Evolutionary conservation across 2,329 filamentous ascomycete genomes (phyloP), one percentile per base, ranked within the genome.

Genomic region (Colletotrichum sansevieriae): DNA sequence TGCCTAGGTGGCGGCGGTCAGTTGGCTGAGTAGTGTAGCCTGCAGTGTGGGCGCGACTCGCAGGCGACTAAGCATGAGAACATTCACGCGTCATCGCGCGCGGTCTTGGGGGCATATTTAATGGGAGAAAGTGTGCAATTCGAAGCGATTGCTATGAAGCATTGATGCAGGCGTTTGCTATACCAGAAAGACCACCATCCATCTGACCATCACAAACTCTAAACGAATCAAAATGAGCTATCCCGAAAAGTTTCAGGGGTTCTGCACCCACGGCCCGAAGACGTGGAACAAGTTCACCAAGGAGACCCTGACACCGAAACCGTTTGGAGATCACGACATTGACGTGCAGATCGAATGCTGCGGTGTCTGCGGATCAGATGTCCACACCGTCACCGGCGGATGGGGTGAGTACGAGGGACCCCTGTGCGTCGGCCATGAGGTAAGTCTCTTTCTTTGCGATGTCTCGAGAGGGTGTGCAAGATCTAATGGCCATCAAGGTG

Each of bases 281-380:
- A 75, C 77, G 4, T 83, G 81, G 81, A 82, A 79, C 71, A 72
- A 78, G 58, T 83, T 83, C 68, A 74, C 77, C 71, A 81, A 78
- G 66, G 57, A 72, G 15, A 73, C 76, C 52, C 75, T 83, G 52
- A 82, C 71, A 33, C 79, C 79, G 13, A 81, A 81, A 73, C 74
- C 76, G 1, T 81, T 80, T 37, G 78, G 71, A 15, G 74, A 76
- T 8, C 73, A 76, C 63, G 77, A 78, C 59, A 70, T 82, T 72
- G 91, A 94, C 75, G 87, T 94, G 76, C 89, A 91, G 78, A 90
- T 94, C 72, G 87, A 91, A 64, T 88, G 86, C 69, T 92, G 90
- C 76, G 90, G 90, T 74, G 81, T 90, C 60, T 90, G 88, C 75
- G 87, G 88, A 71, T 87, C 84, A 62, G 88, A 90, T 72, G 81